phyloP scores from a whole-genome alignment of 164 flowering plant genomes.

The Vitis rotundifolia region DNA sequence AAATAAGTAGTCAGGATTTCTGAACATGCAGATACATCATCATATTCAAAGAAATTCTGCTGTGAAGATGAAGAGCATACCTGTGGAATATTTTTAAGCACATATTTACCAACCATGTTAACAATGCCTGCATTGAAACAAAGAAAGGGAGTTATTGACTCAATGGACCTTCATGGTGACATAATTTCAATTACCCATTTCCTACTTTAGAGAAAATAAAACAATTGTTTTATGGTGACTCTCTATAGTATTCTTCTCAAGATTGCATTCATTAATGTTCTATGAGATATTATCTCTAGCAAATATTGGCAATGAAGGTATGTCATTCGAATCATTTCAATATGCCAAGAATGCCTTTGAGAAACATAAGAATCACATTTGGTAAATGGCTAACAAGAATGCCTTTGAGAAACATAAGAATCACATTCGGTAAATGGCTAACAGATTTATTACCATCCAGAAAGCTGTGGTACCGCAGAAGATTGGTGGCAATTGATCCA shows the following conservation, averaged over 20 bases:
- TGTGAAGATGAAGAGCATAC: constrained; percentile 18
- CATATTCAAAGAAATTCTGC: no score
- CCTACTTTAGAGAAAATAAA: no score
- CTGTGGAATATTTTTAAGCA: constrained; percentile 63
- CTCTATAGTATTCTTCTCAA: no score
- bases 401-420: not conserved
- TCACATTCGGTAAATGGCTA: not conserved
- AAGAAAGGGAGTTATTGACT: no score
- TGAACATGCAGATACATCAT: no score
- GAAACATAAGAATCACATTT: not conserved
- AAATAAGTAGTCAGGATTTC: not conserved
- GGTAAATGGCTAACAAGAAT: no score
- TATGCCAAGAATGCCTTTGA: not conserved
- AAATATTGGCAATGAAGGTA: no score
- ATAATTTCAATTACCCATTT: no score
- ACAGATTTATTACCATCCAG: constrained; percentile 33
- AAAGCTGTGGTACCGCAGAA: constrained; percentile 30
- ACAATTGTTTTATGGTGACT: no score
- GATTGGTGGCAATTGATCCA: constrained; percentile 49
- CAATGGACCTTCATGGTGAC: no score
- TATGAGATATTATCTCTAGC: no score
- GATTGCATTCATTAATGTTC: no score
- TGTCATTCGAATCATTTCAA: not conserved
- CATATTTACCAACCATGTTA: constrained; percentile 23
- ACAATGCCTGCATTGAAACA: constrained; percentile 42